A percentile compares a stretch with the other conserved stretches of the same genome.
These are phyloP conservation scores for Beauveria rudraprayagi DNA, from an alignment of 2,329 filamentous ascomycete genomes.

Conservation along the genomic window DNA sequence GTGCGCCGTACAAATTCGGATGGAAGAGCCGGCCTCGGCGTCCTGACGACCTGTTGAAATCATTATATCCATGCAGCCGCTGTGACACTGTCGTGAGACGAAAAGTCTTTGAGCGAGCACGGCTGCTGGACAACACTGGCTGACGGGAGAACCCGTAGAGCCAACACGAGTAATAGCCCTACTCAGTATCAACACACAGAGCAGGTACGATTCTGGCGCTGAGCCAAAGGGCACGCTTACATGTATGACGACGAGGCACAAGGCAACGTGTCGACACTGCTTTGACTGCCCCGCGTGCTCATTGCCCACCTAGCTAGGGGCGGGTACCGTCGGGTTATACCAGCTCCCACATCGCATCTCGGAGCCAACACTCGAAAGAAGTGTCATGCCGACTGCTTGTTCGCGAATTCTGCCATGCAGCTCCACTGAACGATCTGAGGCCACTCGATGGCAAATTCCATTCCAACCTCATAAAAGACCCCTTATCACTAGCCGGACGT, in stretches of 20 bases:
- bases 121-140: too few relatives aligned
- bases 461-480: neutral
- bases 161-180: too few relatives aligned
- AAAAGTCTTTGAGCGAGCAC: too few relatives aligned
- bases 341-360: neutral
- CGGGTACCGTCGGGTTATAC: neutral
- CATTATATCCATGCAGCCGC: too few relatives aligned
- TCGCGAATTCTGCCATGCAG: too few relatives aligned
- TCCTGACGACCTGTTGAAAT: too few relatives aligned
- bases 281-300: neutral
- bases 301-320: neutral
- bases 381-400: too few relatives aligned
- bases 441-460: neutral
- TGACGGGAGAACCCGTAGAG: neutral
- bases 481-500: neutral
- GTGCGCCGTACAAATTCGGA: too few relatives aligned
- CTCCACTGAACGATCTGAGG: neutral
- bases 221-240: neutral
- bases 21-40: too few relatives aligned
- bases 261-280: neutral
- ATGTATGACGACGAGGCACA: neutral
- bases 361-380: neutral
- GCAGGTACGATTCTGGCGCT: neutral
- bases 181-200: neutral
- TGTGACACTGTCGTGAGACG: too few relatives aligned